phyloP scores from a whole-genome alignment of 2,329 filamentous ascomycete genomes.

The Exophiala sp. region DNA sequence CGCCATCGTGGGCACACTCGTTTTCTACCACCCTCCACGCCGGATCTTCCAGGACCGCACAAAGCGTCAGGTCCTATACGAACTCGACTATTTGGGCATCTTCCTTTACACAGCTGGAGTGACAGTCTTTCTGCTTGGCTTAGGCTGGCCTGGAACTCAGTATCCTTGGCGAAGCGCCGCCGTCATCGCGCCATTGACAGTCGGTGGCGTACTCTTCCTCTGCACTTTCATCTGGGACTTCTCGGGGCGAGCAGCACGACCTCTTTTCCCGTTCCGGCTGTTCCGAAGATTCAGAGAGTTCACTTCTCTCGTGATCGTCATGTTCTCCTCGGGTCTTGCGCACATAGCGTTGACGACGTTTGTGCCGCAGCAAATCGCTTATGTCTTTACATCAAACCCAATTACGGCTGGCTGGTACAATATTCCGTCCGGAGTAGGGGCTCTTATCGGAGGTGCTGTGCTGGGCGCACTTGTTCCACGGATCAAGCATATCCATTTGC shows the following conservation, averaged over 20 bases:
- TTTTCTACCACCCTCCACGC: slow-evolving; percentile 48
- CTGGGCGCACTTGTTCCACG: background rate
- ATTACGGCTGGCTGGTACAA: slow-evolving; percentile 3
- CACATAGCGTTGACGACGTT: slow-evolving; percentile 3
- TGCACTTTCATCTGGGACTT: slow-evolving; percentile 40
- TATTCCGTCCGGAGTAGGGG: background rate
- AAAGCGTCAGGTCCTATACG: slow-evolving; percentile 36
- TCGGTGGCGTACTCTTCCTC: slow-evolving; percentile 37
- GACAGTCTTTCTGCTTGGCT: slow-evolving; percentile 42
- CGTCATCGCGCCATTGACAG: slow-evolving; percentile 36
- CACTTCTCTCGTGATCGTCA: slow-evolving; percentile 1
- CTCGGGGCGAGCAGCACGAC: slow-evolving; percentile 9
- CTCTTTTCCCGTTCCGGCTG: slow-evolving; percentile 1
- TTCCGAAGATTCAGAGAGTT: slow-evolving; percentile 3
- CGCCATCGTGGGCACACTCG: slow-evolving; percentile 16
- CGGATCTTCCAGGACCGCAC: slow-evolving; percentile 34
- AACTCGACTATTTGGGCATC: slow-evolving; percentile 47
- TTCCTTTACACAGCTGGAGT: slow-evolving; percentile 41
- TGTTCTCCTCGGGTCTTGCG: background rate
- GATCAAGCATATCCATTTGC: slow-evolving; percentile 2
- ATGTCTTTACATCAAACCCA: slow-evolving; percentile 1
- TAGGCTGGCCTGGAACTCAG: slow-evolving; percentile 40
- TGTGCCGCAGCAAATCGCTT: background rate
- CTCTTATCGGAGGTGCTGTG: background rate
- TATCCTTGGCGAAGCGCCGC: slow-evolving; percentile 43